Conservation (phyloP, 2,329 filamentous ascomycete genomes). For the Didymella pinodella region DNA sequence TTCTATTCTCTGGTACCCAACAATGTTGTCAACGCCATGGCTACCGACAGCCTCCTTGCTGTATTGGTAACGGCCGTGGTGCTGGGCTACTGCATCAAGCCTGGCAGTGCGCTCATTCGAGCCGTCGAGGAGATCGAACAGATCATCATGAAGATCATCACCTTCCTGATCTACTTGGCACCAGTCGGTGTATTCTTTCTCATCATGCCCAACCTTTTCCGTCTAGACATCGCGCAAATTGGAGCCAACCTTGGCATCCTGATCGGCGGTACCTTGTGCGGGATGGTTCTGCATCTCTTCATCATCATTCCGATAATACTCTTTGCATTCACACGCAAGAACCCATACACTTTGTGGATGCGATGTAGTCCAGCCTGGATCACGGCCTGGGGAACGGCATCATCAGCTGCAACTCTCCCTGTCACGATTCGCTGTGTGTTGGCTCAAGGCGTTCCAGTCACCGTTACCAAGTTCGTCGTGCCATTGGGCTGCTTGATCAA, state of each 20-base stretch:
- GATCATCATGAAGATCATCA: conserved; percentile 58
- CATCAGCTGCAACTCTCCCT: conserved; percentile 61
- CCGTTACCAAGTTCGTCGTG: conserved; percentile 57
- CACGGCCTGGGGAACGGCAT: conserved; percentile 64
- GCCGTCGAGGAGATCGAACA: conserved; percentile 59
- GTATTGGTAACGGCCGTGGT: conserved; percentile 59
- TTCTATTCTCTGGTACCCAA: conserved; percentile 60
- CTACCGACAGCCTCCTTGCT: conserved; percentile 57
- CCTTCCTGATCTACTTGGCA: conserved; percentile 59
- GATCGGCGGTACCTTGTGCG: conserved; percentile 57
- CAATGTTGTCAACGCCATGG: conserved; percentile 60
- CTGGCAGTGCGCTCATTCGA: conserved; percentile 53
- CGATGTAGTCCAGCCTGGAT: conserved; percentile 62
- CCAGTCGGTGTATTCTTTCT: conserved; percentile 64
- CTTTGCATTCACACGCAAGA: conserved; percentile 49
- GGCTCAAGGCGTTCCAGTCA: conserved; percentile 54
- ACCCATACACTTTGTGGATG: conserved; percentile 60
- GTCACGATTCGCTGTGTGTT: conserved; percentile 57
- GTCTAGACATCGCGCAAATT: conserved; percentile 58
- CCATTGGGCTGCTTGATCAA: conserved; percentile 58
- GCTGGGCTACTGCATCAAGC: conserved; percentile 58
- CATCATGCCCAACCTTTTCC: conserved; percentile 62
- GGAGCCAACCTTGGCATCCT: conserved; percentile 61
- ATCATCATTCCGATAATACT: conserved; percentile 55
- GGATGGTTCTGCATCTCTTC: conserved; percentile 59